Percentiles rank a stretch among this genome's conserved stretches.
Evolutionary conservation across 805 yeast species (phyloP).

Genomic region (Ogataea wickerhamii): DNA sequence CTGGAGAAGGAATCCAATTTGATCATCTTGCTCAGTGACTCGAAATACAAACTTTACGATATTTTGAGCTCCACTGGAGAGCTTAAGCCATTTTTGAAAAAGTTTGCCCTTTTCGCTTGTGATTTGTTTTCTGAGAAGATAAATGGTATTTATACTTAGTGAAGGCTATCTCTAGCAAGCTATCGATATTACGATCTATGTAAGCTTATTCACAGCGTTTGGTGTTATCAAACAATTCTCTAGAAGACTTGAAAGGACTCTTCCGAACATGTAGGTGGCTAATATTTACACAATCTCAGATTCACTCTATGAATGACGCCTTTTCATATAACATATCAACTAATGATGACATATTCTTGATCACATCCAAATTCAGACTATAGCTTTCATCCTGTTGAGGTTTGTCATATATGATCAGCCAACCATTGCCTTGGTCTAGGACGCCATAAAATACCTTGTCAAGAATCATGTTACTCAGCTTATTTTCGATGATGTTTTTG

Average conservation of each 20-base stretch:
- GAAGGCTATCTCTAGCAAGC: background rate
- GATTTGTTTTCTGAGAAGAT: slow-evolving; percentile 26
- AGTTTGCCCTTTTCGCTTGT: slow-evolving; percentile 52
- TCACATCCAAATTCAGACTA: slow-evolving; percentile 79
- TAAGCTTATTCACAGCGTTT: too few species aligned
- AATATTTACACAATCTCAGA: background rate
- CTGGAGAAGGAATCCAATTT: slow-evolving; percentile 55
- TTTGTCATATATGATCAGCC: slow-evolving; percentile 88
- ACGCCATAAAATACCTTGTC: slow-evolving; percentile 96
- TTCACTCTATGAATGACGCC: slow-evolving; percentile 75
- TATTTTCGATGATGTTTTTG: slow-evolving; percentile 85
- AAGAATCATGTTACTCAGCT: slow-evolving; percentile 91
- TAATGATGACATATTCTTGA: slow-evolving; percentile 80
- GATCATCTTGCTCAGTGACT: slow-evolving; percentile 65
- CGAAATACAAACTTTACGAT: slow-evolving; percentile 53
- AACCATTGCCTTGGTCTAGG: slow-evolving; percentile 96
- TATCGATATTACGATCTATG: too few species aligned
- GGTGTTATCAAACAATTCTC: too few species aligned
- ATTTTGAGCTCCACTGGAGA: slow-evolving; percentile 57
- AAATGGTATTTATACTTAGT: slow-evolving; percentile 38
- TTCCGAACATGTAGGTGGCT: background rate
- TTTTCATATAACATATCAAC: slow-evolving; percentile 92
- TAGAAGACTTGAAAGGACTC: too few species aligned
- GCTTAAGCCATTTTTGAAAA: slow-evolving; percentile 42
- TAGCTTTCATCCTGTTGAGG: slow-evolving; percentile 87